Evolutionary conservation across 192 early-diverging fungal species (phyloP).

Genomic region (Neocallimastix lanati): DNA sequence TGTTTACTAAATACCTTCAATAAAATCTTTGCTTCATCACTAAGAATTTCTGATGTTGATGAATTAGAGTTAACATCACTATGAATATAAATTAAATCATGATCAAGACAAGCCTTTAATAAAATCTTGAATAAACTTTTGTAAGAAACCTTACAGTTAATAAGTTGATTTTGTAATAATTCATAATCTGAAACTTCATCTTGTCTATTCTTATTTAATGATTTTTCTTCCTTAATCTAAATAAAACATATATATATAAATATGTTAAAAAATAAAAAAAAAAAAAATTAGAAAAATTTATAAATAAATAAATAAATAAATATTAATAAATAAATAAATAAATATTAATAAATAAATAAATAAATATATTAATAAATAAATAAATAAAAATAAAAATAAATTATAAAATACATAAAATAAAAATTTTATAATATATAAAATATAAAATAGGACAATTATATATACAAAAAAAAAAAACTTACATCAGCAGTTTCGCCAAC

Average conservation of each 20-base stretch:
- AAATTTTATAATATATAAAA: too few relatives aligned
- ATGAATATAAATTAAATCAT: conserved; percentile 16
- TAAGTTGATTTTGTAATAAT: neutral
- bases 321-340: too few relatives aligned
- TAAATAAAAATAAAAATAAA: too few relatives aligned
- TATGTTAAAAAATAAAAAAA: too few relatives aligned
- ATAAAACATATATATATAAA: too few relatives aligned
- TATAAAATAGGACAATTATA: too few relatives aligned
- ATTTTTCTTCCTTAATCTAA: neutral
- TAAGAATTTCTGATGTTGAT: conserved; percentile 16
- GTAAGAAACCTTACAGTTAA: conserved; percentile 1
- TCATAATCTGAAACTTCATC: neutral
- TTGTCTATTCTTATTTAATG: neutral
- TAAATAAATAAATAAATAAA: too few relatives aligned
- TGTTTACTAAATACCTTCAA: conserved; percentile 9
- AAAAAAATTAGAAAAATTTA: too few relatives aligned
- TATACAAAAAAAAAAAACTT: too few relatives aligned
- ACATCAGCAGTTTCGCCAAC: conserved; percentile 5
- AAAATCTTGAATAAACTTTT: conserved; percentile 18
- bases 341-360: too few relatives aligned
- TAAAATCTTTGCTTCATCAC: conserved; percentile 17
- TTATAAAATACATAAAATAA: too few relatives aligned
- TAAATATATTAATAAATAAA: too few relatives aligned
- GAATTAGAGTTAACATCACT: conserved; percentile 3
- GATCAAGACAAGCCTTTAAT: conserved; percentile 14